phyloP scores from a whole-genome alignment of 306 rosid species.

The Trichosanthes truncata region DNA sequence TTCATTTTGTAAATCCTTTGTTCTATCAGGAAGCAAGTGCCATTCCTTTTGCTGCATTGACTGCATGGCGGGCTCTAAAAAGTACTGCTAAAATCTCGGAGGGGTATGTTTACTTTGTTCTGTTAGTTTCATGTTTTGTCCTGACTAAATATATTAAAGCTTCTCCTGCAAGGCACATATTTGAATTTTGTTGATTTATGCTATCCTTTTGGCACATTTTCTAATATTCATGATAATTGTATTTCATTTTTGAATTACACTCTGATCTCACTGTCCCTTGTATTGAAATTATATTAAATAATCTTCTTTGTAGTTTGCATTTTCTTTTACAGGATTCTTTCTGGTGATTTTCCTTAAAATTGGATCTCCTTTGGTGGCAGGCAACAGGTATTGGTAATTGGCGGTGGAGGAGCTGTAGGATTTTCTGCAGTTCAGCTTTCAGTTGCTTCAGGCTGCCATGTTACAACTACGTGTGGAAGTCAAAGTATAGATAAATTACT shows the following conservation, averaged over 20 bases:
- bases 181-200: background rate
- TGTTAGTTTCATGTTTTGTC: background rate
- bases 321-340: background rate
- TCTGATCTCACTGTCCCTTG: background rate
- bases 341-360: background rate
- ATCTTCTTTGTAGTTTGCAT: background rate
- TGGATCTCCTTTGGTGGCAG: slow-evolving; percentile 32
- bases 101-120: slow-evolving; percentile 48
- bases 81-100: slow-evolving; percentile 80
- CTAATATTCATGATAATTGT: background rate
- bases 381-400: slow-evolving; percentile 77
- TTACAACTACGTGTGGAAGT: slow-evolving; percentile 74
- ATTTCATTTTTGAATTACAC: background rate
- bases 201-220: background rate
- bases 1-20: background rate
- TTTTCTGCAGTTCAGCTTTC: slow-evolving; percentile 78
- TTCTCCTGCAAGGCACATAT: background rate
- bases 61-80: slow-evolving; percentile 94
- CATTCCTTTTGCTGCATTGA: slow-evolving; percentile 95
- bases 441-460: slow-evolving; percentile 71
- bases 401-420: slow-evolving; percentile 99
- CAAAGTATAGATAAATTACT: slow-evolving; percentile 55
- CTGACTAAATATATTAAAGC: background rate
- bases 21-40: slow-evolving; percentile 72
- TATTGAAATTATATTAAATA: background rate